These are phyloP conservation scores for Pseudogymnoascus sp. DNA, from an alignment of 2,329 filamentous ascomycete genomes.

Conservation along the genomic window DNA sequence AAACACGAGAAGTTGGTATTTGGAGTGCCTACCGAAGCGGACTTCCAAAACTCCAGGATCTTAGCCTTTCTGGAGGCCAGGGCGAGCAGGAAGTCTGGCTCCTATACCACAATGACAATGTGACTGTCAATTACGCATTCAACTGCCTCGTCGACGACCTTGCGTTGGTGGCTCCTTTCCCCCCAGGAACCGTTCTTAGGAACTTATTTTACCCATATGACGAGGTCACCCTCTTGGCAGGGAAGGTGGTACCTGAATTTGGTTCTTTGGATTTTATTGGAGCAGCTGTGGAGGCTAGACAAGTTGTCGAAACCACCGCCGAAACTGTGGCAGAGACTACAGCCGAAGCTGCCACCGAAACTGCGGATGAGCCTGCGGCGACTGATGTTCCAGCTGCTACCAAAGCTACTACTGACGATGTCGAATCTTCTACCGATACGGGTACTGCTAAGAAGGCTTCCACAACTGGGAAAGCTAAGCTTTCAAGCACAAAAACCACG, in stretches of 20 bases:
- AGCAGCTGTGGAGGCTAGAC: slow-evolving; percentile 20
- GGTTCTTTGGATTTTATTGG: neutral
- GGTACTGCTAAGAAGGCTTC: neutral
- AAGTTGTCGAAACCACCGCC: neutral
- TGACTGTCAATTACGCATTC: slow-evolving; percentile 43
- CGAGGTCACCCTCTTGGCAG: slow-evolving; percentile 36
- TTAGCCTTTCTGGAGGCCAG: slow-evolving; percentile 38
- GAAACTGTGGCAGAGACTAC: neutral
- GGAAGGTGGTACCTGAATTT: neutral
- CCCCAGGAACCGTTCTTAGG: slow-evolving; percentile 45
- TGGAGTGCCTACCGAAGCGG: slow-evolving; percentile 49
- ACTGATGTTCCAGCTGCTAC: neutral
- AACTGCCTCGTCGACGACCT: slow-evolving; percentile 41
- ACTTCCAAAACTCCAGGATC: slow-evolving; percentile 41
- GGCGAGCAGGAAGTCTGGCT: slow-evolving; percentile 37
- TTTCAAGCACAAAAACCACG: neutral
- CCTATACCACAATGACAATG: slow-evolving; percentile 38
- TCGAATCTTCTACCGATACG: neutral
- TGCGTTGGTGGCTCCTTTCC: slow-evolving; percentile 47
- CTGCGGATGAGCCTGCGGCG: neutral
- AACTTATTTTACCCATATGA: slow-evolving; percentile 56
- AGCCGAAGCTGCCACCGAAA: neutral
- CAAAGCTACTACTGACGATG: neutral
- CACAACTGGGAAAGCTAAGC: neutral
- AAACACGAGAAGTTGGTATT: slow-evolving; percentile 48